Conservation (phyloP, 2,329 filamentous ascomycete species). For the Aureobasidium sp. region DNA sequence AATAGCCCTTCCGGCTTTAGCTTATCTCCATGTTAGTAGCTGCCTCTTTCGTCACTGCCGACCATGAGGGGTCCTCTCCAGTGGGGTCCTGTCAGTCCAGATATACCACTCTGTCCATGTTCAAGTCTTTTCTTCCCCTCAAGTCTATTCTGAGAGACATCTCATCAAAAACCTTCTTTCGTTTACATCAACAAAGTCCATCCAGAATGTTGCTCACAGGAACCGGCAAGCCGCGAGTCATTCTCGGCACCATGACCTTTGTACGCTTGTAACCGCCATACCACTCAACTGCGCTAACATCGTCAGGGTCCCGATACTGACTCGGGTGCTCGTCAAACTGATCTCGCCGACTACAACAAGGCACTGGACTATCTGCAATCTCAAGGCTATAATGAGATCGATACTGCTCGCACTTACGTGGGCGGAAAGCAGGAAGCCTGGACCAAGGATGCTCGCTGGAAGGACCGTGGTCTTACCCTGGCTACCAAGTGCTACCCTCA, state of each 20-base stretch:
- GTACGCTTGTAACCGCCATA: conserved; percentile 35
- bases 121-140: not conserved
- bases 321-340: conserved; percentile 65
- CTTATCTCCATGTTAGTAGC: conserved; percentile 10
- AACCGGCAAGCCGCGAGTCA: conserved; percentile 57
- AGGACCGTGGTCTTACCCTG: conserved; percentile 66
- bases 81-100: not conserved
- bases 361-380: conserved; percentile 68
- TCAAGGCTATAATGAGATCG: conserved; percentile 77
- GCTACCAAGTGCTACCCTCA: conserved; percentile 73
- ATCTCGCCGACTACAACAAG: conserved; percentile 61
- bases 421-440: conserved; percentile 70
- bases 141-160: not conserved
- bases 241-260: conserved; percentile 84
- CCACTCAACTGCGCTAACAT: not conserved
- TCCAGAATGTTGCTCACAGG: conserved; percentile 34
- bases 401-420: conserved; percentile 73
- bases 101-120: not conserved
- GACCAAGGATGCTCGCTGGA: conserved; percentile 68
- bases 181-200: not conserved
- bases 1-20: not conserved
- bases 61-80: not conserved
- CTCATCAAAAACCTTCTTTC: not conserved
- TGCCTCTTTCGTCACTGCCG: conserved; percentile 10
- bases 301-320: conserved; percentile 45